Percentiles rank a stretch among this genome's conserved stretches.
Evolutionary conservation across 1,284 basidiomycete species (phyloP).

Genomic region (Cutaneotrichosporon mucoides): DNA sequence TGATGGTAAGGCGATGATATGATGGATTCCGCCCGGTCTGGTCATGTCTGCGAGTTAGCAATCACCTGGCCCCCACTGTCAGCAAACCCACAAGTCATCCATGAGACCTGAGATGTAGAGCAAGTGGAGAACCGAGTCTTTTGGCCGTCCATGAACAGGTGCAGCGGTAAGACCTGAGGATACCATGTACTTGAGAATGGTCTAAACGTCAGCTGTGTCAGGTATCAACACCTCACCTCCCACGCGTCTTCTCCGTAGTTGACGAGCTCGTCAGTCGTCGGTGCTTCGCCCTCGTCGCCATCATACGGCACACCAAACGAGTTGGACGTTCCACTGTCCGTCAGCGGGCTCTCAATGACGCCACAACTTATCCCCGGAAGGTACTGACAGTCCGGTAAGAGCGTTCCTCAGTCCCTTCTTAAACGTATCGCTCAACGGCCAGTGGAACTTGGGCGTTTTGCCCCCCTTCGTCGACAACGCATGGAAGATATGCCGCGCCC

Average conservation of each 20-base stretch:
- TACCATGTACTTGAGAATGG: conserved; percentile 97
- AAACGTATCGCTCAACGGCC: conserved; percentile 67
- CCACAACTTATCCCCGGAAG: background rate
- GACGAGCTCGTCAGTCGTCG: conserved; percentile 63
- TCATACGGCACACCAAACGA: conserved; percentile 86
- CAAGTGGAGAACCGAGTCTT: conserved; percentile 69
- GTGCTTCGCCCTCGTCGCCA: conserved; percentile 48
- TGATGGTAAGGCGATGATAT: conserved; percentile 66
- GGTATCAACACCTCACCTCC: conserved; percentile 62
- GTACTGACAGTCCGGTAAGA: conserved; percentile 79
- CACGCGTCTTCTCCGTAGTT: conserved; percentile 84
- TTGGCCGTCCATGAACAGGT: conserved; percentile 57
- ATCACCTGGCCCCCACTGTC: conserved; percentile 37
- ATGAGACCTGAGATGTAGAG: conserved; percentile 82
- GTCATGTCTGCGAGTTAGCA: conserved; percentile 18
- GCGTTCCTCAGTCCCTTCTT: conserved; percentile 77
- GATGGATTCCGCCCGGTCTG: conserved; percentile 25
- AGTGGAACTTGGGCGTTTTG: conserved; percentile 52
- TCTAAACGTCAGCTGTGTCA: conserved; percentile 54
- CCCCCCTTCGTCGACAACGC: conserved; percentile 31
- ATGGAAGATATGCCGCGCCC: conserved; percentile 69
- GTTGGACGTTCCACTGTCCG: conserved; percentile 68
- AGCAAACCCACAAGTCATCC: conserved; percentile 50
- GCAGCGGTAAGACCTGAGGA: conserved; percentile 65
- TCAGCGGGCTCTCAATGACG: background rate